Evolutionary conservation across 805 yeast species (phyloP).

Genomic region (Zygosaccharomyces kombuchaensis): DNA sequence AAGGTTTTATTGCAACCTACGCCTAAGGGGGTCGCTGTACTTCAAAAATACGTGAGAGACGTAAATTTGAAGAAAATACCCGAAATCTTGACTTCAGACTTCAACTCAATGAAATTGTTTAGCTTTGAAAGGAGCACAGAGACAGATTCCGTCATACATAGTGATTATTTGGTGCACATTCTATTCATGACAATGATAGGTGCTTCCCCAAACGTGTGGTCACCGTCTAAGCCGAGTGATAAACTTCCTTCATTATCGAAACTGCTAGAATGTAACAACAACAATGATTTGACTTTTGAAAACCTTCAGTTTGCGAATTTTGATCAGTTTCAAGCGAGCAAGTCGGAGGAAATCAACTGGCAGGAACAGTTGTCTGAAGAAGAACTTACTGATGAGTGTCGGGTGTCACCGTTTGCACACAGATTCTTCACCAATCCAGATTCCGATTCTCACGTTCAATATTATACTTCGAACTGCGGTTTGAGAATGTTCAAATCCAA

Average conservation of each 20-base stretch:
- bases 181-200: slow-evolving; percentile 66
- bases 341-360: slow-evolving; percentile 12
- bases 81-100: slow-evolving; percentile 46
- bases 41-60: slow-evolving; percentile 55
- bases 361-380: slow-evolving; percentile 10
- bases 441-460: slow-evolving; percentile 75
- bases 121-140: slow-evolving; percentile 58
- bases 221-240: slow-evolving; percentile 51
- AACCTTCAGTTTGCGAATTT: slow-evolving; percentile 16
- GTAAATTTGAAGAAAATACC: slow-evolving; percentile 50
- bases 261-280: slow-evolving; percentile 27
- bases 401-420: slow-evolving; percentile 65
- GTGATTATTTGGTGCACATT: slow-evolving; percentile 59
- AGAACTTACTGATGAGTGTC: slow-evolving; percentile 17
- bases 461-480: slow-evolving; percentile 65
- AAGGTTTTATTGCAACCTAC: slow-evolving; percentile 68
- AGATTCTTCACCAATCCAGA: slow-evolving; percentile 83
- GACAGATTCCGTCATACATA: slow-evolving; percentile 56
- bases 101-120: slow-evolving; percentile 71
- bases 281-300: slow-evolving; percentile 36
- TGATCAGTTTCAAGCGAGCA: not conserved
- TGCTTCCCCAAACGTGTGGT: slow-evolving; percentile 63
- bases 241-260: slow-evolving; percentile 38
- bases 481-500: slow-evolving; percentile 52
- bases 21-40: slow-evolving; percentile 78